Evolutionary conservation across 139 green algal species (phyloP).

Genomic region (Chlorella sorokiniana): DNA sequence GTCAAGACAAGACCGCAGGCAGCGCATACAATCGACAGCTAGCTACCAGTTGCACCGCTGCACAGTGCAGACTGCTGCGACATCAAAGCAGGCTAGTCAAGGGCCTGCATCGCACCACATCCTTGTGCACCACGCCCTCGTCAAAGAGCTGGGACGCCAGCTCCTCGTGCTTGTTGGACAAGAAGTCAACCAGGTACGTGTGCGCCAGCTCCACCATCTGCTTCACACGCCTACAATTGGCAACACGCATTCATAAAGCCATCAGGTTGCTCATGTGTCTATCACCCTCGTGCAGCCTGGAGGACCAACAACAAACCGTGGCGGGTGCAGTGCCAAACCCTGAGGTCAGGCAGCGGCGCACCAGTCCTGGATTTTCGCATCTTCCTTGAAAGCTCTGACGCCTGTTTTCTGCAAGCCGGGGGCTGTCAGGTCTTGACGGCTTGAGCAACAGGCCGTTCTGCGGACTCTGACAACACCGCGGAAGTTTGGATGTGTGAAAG

Average conservation of each 20-base stretch:
- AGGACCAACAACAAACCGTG: neutral
- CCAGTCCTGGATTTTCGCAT: conserved; percentile 28
- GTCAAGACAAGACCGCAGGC: neutral
- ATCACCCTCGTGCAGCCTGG: neutral
- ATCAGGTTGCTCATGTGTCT: neutral
- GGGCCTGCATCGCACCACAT: conserved; percentile 15
- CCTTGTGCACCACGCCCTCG: conserved; percentile 23
- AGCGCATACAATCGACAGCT: neutral
- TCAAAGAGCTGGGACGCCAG: conserved; percentile 32
- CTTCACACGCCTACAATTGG: conserved; percentile 20
- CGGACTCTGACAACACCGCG: no score
- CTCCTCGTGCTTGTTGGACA: conserved; percentile 29
- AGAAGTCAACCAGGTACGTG: conserved; percentile 38
- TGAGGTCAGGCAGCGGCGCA: neutral
- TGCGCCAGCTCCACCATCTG: conserved; percentile 40
- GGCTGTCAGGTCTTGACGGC: no score
- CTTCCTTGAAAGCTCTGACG: conserved; percentile 20
- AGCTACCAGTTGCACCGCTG: neutral
- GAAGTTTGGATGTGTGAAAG: no score
- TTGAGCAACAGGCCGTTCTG: no score
- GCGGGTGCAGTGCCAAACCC: neutral
- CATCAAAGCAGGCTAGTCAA: neutral
- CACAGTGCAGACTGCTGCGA: neutral
- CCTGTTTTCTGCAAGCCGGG: no score
- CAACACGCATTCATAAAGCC: neutral